These are phyloP conservation scores for Colletotrichum chrysophilum DNA, from an alignment of 2,329 filamentous ascomycete genomes.

Conservation along the genomic window DNA sequence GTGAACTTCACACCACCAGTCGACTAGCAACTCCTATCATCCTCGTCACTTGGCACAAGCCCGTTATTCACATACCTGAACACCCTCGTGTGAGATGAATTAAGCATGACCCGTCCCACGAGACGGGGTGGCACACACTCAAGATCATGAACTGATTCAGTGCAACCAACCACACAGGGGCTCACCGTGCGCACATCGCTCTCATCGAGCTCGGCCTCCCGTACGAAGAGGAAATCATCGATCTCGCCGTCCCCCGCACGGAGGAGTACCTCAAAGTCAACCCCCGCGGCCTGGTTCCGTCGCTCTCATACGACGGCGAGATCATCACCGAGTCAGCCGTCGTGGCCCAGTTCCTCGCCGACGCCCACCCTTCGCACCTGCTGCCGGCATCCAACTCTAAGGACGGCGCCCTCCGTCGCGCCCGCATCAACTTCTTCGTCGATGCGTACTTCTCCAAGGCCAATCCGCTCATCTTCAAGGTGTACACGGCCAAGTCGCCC, in stretches of 20 bases:
- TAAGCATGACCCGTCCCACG: not conserved
- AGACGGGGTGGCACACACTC: not conserved
- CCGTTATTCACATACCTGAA: not conserved
- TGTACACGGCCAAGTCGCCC: constrained; percentile 51
- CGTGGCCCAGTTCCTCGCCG: constrained; percentile 73
- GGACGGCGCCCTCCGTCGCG: constrained; percentile 64
- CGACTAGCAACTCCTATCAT: not conserved
- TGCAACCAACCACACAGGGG: constrained; percentile 43
- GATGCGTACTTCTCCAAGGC: constrained; percentile 73
- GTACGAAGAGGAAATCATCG: constrained; percentile 75
- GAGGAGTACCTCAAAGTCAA: constrained; percentile 79
- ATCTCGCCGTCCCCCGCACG: constrained; percentile 71
- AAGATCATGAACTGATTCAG: not conserved
- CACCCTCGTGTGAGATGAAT: not conserved
- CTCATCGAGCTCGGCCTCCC: constrained; percentile 69
- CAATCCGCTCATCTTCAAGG: constrained; percentile 49
- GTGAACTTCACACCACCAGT: constrained; percentile 6
- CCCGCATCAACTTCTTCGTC: constrained; percentile 73
- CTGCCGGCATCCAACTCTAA: constrained; percentile 58
- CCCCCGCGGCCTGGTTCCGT: constrained; percentile 78
- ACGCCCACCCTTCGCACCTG: constrained; percentile 72
- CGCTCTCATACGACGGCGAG: constrained; percentile 68
- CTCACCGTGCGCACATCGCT: constrained; percentile 77
- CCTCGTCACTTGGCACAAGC: not conserved
- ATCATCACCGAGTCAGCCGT: constrained; percentile 78